A percentile compares a stretch with the other conserved stretches of the same genome.
Conservation (phyloP, 169 alveolate species). For the Eimeria tenella region DNA sequence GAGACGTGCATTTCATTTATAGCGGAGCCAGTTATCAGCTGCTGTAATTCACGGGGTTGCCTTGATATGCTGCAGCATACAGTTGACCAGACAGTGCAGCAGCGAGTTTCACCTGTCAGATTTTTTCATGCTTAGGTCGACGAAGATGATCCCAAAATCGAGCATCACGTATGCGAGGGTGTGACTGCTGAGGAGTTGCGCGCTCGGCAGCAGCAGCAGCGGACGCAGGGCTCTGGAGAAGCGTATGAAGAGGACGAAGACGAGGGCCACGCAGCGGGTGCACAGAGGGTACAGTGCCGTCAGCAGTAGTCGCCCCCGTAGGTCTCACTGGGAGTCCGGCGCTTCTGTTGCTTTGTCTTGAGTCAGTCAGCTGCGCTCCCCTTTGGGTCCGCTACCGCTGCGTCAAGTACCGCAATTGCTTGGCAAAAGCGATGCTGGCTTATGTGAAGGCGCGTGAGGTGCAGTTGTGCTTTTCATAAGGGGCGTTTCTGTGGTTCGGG, state of each 20-base stretch:
- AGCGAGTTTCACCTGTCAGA: not conserved
- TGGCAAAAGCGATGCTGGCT: not conserved
- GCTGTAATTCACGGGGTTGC: no score
- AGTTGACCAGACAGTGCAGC: not conserved
- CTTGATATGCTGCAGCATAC: no score
- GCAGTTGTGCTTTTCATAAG: constrained; percentile 15
- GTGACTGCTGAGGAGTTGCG: constrained; percentile 77
- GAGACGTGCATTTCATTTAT: not conserved
- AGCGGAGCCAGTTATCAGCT: no score
- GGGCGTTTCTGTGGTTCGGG: constrained; percentile 30
- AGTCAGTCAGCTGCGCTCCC: no score
- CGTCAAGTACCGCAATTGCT: constrained; percentile 28
- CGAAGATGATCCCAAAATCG: constrained; percentile 77
- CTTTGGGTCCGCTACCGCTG: no score
- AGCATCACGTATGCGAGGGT: constrained; percentile 66
- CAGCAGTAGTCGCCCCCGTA: constrained; percentile 65
- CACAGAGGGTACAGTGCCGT: constrained; percentile 79
- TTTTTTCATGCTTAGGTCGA: constrained; percentile 2
- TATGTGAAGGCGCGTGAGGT: not conserved
- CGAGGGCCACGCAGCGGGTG: constrained; percentile 71
- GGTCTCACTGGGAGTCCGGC: not conserved
- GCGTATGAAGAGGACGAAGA: constrained; percentile 81
- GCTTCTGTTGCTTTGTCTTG: not conserved
- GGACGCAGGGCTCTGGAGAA: constrained; percentile 76
- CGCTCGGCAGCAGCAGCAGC: constrained; percentile 76